Conservation (phyloP, 2,329 filamentous ascomycete species). For the Plectosphaerella sp. region DNA sequence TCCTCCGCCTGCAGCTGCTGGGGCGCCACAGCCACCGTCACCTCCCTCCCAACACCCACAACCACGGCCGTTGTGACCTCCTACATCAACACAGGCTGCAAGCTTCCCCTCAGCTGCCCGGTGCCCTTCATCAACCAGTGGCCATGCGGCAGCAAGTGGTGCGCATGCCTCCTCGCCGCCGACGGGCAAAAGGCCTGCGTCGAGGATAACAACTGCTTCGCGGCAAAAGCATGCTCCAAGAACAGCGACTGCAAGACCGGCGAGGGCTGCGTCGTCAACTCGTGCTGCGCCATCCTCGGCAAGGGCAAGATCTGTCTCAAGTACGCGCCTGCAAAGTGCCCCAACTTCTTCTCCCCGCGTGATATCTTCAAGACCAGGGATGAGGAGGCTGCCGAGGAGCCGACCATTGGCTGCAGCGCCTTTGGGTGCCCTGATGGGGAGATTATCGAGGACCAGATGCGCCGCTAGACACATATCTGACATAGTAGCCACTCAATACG, state of each 20-base stretch:
- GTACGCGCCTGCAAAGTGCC: constrained; percentile 1
- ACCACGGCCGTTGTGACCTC: constrained; percentile 32
- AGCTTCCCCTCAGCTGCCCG: background rate
- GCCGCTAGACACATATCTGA: background rate
- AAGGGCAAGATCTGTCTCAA: constrained; percentile 5
- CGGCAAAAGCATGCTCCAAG: background rate
- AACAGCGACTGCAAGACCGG: background rate
- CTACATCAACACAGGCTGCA: constrained; percentile 2
- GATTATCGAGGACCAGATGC: background rate
- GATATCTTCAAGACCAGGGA: background rate
- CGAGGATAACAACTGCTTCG: background rate
- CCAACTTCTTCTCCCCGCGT: background rate
- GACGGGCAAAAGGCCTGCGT: constrained; percentile 4
- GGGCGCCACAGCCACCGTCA: constrained; percentile 30
- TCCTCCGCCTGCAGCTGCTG: constrained; percentile 39
- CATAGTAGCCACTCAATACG: too few relatives aligned
- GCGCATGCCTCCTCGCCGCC: constrained; percentile 1
- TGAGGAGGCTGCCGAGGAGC: background rate
- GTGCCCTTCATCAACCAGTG: constrained; percentile 3
- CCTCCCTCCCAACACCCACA: constrained; percentile 30
- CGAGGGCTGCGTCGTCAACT: constrained; percentile 5
- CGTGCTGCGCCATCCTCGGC: constrained; percentile 1
- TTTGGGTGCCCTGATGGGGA: background rate
- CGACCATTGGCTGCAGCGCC: background rate
- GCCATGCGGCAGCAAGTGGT: constrained; percentile 2